Evolutionary conservation across 2,329 filamentous ascomycete species (phyloP), one percentile per base, ranked within the genome.

Genomic region (Triangularia setosa): DNA sequence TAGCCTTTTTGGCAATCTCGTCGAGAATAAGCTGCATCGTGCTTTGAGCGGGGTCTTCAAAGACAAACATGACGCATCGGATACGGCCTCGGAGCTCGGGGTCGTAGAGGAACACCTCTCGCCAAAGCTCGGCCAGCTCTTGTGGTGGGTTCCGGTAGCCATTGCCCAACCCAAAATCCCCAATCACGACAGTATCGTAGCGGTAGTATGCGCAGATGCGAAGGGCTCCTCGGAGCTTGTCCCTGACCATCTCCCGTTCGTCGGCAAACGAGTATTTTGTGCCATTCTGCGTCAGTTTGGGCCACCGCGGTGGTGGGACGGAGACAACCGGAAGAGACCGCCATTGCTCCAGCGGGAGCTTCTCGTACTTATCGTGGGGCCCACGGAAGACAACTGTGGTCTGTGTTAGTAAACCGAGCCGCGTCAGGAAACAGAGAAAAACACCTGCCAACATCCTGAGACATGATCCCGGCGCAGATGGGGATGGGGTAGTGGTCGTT

Each of bases 161-260:
- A 67, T 87, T 87, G 55, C 87, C 87, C 6, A 89, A 78, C 1
- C 87, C 87, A 72, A 89, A 90, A 68, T 87, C 87, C 23, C 85
- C 86, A 64, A 89, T 83, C 59, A 87, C 84, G 23, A 90, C 79
- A 64, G 82, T 80, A 48, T 79, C 77, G 71, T 87, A 85, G 64
- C 80, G 79, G 70, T 86, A 82, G 71, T 82, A 84, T 18, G 84
- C 84, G 67, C 89, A 90, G 67, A 92, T 91, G 56, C 87, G 83
- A 18, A 93, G 83, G 2, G 89, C 87, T 1, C 86, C 85, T 23
- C 87, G 85, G 75, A 93, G 88, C 76, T 92, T 92, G 71, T 90
- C 87, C 71, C 83, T 83, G 77, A 91, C 90, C 74, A 92, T 81
- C 68, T 90, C 86, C 66, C 84, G 84, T 76, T 93, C 90, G 70